Evolutionary conservation across 2,329 filamentous ascomycete genomes (phyloP).

Genomic region (Beauveria sp.): DNA sequence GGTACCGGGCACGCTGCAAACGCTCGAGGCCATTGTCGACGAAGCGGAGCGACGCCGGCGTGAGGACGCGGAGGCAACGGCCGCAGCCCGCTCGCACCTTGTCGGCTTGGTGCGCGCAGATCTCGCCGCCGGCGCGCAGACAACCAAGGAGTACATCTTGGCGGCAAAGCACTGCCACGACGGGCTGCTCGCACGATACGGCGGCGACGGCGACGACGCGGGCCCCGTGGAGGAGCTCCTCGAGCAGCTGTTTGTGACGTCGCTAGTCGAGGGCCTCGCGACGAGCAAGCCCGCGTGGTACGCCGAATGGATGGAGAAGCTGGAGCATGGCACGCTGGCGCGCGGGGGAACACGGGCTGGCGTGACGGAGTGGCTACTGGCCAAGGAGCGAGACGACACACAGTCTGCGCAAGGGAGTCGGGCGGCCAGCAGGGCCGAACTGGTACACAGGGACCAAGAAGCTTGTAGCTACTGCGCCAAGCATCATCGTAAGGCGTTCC

Average conservation of each 20-base stretch:
- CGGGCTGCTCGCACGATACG: not conserved
- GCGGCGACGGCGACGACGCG: not conserved
- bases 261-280: not conserved
- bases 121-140: not conserved
- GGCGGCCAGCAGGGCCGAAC: not conserved
- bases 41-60: not conserved
- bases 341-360: not conserved
- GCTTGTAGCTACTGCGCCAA: not conserved
- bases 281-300: not conserved
- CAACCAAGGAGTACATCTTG: not conserved
- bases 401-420: too few relatives aligned
- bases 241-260: constrained; percentile 1
- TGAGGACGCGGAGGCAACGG: not conserved
- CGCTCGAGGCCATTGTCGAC: not conserved
- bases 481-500: not conserved
- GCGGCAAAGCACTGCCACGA: not conserved
- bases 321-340: not conserved
- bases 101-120: not conserved
- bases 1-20: not conserved
- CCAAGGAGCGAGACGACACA: not conserved
- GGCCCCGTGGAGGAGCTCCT: not conserved
- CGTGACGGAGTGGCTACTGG: constrained; percentile 3
- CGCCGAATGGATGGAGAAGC: not conserved
- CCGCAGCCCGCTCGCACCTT: not conserved
- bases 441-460: not conserved